phyloP scores from a whole-genome alignment of 495 filamentous ascomycete species.

The Schizothecium vesticola region DNA sequence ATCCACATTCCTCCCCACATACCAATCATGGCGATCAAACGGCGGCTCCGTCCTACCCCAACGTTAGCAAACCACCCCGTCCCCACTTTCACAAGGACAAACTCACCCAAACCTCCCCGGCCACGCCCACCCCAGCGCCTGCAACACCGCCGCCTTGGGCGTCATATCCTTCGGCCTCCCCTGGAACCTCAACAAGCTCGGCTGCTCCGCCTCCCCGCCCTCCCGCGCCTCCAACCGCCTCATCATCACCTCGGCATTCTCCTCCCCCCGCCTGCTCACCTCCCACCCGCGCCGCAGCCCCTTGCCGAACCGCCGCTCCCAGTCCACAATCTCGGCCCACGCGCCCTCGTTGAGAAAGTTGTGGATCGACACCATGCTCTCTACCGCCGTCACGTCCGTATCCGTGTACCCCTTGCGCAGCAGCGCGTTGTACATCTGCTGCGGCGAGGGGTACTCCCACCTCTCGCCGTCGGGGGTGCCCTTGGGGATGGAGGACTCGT shows the following conservation, averaged over 20 bases:
- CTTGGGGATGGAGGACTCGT: constrained; percentile 79
- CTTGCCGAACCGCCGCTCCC: constrained; percentile 78
- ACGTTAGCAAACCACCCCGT: not conserved
- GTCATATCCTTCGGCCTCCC: constrained; percentile 84
- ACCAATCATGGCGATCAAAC: constrained; percentile 99
- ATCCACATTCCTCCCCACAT: constrained; percentile 63
- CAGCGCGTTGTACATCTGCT: constrained; percentile 99
- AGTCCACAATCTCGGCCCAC: constrained; percentile 86
- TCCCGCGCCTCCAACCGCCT: constrained; percentile 33
- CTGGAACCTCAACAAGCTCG: constrained; percentile 77
- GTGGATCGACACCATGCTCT: constrained; percentile 94
- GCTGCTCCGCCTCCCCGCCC: constrained; percentile 37
- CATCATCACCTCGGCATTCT: constrained; percentile 32
- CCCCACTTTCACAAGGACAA: not conserved
- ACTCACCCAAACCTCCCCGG: constrained; percentile 71
- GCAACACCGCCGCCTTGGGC: constrained; percentile 78
- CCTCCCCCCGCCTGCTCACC: constrained; percentile 68
- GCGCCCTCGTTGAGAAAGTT: constrained; percentile 98
- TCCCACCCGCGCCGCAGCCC: constrained; percentile 69
- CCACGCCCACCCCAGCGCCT: constrained; percentile 69
- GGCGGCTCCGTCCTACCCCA: constrained; percentile 63
- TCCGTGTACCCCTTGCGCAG: constrained; percentile 92
- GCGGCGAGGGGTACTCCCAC: constrained; percentile 97
- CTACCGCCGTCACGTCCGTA: constrained; percentile 87
- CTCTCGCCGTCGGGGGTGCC: constrained; percentile 62